These are phyloP conservation scores for Backusella sp. DNA, from an alignment of 192 early-diverging fungal genomes.

Conservation along the genomic window DNA sequence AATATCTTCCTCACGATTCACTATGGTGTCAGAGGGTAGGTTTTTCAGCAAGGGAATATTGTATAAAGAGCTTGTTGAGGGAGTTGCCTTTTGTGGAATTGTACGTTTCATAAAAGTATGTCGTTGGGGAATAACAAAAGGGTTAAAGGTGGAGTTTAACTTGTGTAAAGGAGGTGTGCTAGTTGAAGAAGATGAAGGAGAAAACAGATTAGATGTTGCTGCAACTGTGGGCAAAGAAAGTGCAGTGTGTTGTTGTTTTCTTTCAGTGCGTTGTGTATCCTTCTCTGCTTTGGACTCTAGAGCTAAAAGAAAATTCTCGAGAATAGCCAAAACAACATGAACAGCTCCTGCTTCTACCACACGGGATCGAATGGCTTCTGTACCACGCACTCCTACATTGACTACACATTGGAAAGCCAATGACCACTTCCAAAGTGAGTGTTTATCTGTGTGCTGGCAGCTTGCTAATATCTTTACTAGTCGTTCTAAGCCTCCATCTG, in stretches of 20 bases:
- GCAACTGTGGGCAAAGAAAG: slow-evolving; percentile 11
- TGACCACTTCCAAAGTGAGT: slow-evolving; percentile 80
- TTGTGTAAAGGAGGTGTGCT: slow-evolving; percentile 12
- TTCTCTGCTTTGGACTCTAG: slow-evolving; percentile 55
- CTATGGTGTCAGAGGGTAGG: slow-evolving; percentile 26
- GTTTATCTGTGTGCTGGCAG: slow-evolving; percentile 53
- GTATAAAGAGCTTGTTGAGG: slow-evolving; percentile 19
- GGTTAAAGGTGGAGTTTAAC: slow-evolving; percentile 3
- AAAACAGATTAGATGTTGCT: not conserved
- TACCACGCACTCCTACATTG: slow-evolving; percentile 85
- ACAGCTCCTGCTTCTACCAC: slow-evolving; percentile 87
- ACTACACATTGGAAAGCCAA: slow-evolving; percentile 83
- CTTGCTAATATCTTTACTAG: slow-evolving; percentile 76
- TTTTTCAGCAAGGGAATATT: slow-evolving; percentile 42
- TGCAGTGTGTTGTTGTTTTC: slow-evolving; percentile 5
- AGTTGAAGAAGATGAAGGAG: not conserved
- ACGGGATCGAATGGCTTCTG: slow-evolving; percentile 72
- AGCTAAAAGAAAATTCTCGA: slow-evolving; percentile 60
- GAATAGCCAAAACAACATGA: slow-evolving; percentile 74
- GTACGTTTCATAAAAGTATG: slow-evolving; percentile 23
- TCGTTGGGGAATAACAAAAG: slow-evolving; percentile 23
- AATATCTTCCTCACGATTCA: slow-evolving; percentile 81
- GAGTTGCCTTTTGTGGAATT: slow-evolving; percentile 14
- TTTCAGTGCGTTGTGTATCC: slow-evolving; percentile 33
- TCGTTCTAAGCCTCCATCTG: slow-evolving; percentile 90